A percentile compares a stretch with the other conserved stretches of the same genome.
Conservation (phyloP, 768 basidiomycete species). For the Tricholomella constricta region DNA sequence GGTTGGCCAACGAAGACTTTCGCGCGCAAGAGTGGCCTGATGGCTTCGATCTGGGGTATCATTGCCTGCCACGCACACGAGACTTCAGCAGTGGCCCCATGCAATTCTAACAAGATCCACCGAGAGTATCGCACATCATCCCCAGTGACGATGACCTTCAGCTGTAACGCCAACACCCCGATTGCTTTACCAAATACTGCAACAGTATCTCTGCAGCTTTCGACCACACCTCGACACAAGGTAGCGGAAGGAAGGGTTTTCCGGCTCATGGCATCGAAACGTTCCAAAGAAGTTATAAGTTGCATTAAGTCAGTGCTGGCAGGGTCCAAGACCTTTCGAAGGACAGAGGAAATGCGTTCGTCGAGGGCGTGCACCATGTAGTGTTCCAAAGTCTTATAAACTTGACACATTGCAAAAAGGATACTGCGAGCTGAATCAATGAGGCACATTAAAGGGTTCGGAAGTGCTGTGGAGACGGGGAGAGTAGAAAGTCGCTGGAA, state of each 20-base stretch:
- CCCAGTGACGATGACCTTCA: constrained; percentile 69
- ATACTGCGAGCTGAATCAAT: constrained; percentile 91
- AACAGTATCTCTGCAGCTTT: constrained; percentile 83
- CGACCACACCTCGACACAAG: constrained; percentile 76
- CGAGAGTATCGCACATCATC: constrained; percentile 89
- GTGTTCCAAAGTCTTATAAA: constrained; percentile 86
- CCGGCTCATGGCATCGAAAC: constrained; percentile 82
- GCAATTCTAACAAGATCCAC: constrained; percentile 83
- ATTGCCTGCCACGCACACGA: constrained; percentile 83
- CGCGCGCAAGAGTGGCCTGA: constrained; percentile 61
- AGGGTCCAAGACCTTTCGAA: constrained; percentile 84
- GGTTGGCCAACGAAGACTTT: constrained; percentile 28
- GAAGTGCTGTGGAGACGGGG: constrained; percentile 68
- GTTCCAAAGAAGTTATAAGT: constrained; percentile 86
- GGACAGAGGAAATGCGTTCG: constrained; percentile 76
- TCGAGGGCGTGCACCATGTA: constrained; percentile 83
- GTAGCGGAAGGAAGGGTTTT: constrained; percentile 66
- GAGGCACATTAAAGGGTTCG: constrained; percentile 65
- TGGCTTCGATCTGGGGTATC: constrained; percentile 66
- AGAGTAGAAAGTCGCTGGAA: constrained; percentile 89
- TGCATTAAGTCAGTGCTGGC: constrained; percentile 79
- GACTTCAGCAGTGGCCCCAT: constrained; percentile 88
- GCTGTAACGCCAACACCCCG: constrained; percentile 76
- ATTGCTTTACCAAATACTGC: constrained; percentile 87
- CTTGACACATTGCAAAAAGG: constrained; percentile 88